Percentiles rank a stretch among this genome's conserved stretches.
phyloP scores from a whole-genome alignment of 257 asterid genomes.

The Solanum gandarillasii region DNA sequence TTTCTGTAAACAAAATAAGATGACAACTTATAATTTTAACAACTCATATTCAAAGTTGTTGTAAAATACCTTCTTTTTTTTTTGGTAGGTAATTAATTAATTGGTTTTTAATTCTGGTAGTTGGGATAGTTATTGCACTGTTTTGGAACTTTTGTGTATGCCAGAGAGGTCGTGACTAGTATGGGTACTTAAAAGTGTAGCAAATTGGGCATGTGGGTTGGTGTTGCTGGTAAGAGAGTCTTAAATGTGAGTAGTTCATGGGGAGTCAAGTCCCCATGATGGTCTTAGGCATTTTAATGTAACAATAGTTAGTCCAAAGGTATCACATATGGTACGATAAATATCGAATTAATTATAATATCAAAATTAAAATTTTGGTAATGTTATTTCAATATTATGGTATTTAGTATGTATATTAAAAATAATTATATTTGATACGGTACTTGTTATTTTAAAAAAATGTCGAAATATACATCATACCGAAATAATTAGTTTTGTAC shows the following conservation, averaged over 20 bases:
- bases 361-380: too few relatives aligned
- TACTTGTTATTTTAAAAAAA: too few relatives aligned
- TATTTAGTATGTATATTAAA: not conserved
- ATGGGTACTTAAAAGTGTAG: not conserved
- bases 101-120: not conserved
- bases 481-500: too few relatives aligned
- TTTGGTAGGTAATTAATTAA: not conserved
- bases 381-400: too few relatives aligned
- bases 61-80: not conserved
- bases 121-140: not conserved
- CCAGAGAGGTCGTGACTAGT: not conserved
- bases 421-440: too few relatives aligned
- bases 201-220: not conserved
- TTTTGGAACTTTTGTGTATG: not conserved
- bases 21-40: not conserved
- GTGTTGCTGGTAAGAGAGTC: not conserved
- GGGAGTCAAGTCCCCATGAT: not conserved
- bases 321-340: not conserved
- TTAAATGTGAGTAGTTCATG: not conserved
- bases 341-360: too few relatives aligned
- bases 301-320: not conserved
- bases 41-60: not conserved
- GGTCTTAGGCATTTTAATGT: not conserved
- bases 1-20: not conserved
- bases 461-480: too few relatives aligned